Evolutionary conservation across 2,329 filamentous ascomycete species (phyloP), one percentile per base, ranked within the genome.

Genomic region (Trichoderma lentiforme): DNA sequence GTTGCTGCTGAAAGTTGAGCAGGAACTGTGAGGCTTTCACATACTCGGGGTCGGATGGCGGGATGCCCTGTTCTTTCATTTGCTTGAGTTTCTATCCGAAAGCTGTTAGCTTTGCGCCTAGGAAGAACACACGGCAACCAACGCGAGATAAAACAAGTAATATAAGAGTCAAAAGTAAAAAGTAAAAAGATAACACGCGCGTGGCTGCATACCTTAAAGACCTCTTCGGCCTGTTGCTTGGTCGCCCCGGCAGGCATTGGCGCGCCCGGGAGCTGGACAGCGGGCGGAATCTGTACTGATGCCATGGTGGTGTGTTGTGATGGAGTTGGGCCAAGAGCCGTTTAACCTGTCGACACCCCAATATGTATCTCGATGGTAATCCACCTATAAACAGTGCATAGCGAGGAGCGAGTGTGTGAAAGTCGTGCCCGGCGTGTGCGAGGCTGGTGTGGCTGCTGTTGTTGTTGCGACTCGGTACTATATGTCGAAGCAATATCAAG

Each of bases 61-160:
- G 89, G 28, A 97, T 91, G 76, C 95, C 95, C 77, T 91, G 88
- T 71, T 93, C 89, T 82, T 95, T 96, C 92, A 98, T 94, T 81
- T 93, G 90, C 79, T 93, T 92, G 75, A 93, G 96, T 87, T 93
- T 94, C 95, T 98, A 60, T 34, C 60, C 24, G 61, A 12, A 14
- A 32, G 24, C 6, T n/a, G 61, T 56, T 32, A 62, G 47, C 32
- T 53, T 43, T 36, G 18, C 28, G 56, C 64, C 34, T 24, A 15
- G 18, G 26, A 36, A 32, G n/a, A 36, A 2, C 8, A 26, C 7
- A 63, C 4, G 60, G 56, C 14, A 63, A 26, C 51, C 51, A 71
- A 66, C 69, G 69, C 69, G 60, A 65, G 43, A 58, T 12, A 26
- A 32, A n/a, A 39, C 26, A 32, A 18, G 47, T 30, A 30, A 30